A percentile compares a stretch with the other conserved stretches of the same genome.
Conservation (phyloP, 805 yeast genomes). For the Candida tammaniensis region DNA sequence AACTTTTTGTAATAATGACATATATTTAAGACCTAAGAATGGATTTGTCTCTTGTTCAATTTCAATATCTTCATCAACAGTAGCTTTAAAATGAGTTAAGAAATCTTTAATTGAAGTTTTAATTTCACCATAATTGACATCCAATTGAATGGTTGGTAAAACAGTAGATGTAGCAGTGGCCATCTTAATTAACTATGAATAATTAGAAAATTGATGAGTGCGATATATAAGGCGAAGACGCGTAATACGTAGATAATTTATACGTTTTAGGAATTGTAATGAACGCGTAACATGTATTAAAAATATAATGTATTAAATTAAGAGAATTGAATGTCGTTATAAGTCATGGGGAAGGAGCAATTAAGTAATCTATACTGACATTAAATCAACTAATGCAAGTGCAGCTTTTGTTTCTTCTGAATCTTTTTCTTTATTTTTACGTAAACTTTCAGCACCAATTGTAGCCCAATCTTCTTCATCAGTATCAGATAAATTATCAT, state of each 20-base stretch:
- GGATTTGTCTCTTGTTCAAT: conserved; percentile 18
- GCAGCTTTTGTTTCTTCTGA: conserved; percentile 46
- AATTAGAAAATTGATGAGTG: too few species aligned
- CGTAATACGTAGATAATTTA: conserved; percentile 2
- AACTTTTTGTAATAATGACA: conserved; percentile 67
- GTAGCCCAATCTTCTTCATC: conserved; percentile 98
- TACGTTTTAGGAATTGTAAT: conserved; percentile 7
- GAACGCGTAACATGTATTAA: not conserved
- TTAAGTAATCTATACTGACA: too few species aligned
- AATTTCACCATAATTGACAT: conserved; percentile 71
- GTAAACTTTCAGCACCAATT: conserved; percentile 73
- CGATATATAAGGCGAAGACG: too few species aligned
- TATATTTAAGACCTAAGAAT: conserved; percentile 54
- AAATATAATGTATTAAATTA: not conserved
- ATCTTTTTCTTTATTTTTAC: conserved; percentile 39
- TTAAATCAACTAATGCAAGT: conserved; percentile 61
- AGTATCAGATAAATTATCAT: conserved; percentile 53
- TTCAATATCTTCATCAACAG: conserved; percentile 18
- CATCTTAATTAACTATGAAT: conserved; percentile 11
- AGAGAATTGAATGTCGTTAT: not conserved
- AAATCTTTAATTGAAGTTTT: conserved; percentile 60
- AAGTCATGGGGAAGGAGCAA: too few species aligned
- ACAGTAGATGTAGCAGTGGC: conserved; percentile 26
- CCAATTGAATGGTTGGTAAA: conserved; percentile 64
- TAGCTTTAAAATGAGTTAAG: conserved; percentile 58